Conservation (phyloP, 1,284 basidiomycete genomes). For the Microbotryomycetes sp. region DNA sequence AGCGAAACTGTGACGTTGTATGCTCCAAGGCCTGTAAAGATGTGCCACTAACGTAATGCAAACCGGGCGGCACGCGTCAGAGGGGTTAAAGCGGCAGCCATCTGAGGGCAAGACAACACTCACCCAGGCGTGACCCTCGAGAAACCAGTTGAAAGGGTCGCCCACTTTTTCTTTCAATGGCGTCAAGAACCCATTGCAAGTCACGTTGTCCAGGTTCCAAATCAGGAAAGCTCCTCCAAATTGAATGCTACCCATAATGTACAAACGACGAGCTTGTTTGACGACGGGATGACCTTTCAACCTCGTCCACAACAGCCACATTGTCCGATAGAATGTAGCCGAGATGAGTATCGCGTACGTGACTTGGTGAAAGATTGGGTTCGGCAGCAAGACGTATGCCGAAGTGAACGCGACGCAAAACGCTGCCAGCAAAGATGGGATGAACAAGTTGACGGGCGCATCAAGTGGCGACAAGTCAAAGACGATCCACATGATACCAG, state of each 20-base stretch:
- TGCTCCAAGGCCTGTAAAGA: background rate
- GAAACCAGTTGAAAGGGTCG: background rate
- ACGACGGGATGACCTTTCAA: background rate
- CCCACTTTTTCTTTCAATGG: background rate
- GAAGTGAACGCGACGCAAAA: constrained; percentile 6
- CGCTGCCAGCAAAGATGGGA: background rate
- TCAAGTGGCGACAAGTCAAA: constrained; percentile 4
- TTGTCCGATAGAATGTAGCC: constrained; percentile 1
- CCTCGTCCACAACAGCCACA: constrained; percentile 1
- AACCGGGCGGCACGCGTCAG: background rate
- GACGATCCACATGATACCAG: constrained; percentile 1
- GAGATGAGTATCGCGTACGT: constrained; percentile 1
- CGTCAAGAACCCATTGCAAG: background rate
- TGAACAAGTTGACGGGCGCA: background rate
- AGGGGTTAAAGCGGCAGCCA: background rate
- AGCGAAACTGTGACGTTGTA: background rate
- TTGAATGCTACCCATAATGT: background rate
- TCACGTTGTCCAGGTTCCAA: constrained; percentile 7
- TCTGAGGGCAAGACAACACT: background rate
- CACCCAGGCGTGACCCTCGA: constrained; percentile 6
- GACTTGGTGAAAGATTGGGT: constrained; percentile 13
- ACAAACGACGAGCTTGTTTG: background rate
- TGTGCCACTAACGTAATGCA: background rate
- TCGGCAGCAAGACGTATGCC: constrained; percentile 4
- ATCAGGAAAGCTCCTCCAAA: constrained; percentile 4